phyloP scores from a whole-genome alignment of 2,329 filamentous ascomycete species.

The Botrytis sinoallii region DNA sequence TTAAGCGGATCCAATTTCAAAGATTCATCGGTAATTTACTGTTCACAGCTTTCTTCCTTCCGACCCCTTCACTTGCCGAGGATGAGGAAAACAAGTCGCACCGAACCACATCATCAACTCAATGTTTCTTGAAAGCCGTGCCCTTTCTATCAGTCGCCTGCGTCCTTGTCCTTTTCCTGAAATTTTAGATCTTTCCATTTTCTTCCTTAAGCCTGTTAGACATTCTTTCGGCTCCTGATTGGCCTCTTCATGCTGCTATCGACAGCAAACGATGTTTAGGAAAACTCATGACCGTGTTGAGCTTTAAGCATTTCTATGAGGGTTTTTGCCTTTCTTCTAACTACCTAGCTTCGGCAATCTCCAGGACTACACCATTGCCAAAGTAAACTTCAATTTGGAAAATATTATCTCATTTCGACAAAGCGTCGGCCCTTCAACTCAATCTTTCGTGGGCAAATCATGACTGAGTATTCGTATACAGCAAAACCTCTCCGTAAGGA shows the following conservation, averaged over 20 bases:
- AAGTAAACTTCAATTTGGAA: too few relatives aligned
- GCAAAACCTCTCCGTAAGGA: too few relatives aligned
- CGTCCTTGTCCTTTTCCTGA: too few relatives aligned
- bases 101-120: neutral
- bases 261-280: neutral
- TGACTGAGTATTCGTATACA: neutral
- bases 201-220: neutral
- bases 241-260: neutral
- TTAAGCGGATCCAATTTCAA: too few relatives aligned
- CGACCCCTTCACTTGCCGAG: neutral
- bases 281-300: neutral
- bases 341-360: neutral
- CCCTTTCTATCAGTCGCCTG: neutral
- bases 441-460: neutral
- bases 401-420: neutral
- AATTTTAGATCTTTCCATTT: neutral
- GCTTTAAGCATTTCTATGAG: neutral
- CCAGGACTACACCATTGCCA: neutral
- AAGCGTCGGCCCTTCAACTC: neutral
- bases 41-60: neutral
- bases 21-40: too few relatives aligned
- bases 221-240: neutral
- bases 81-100: neutral
- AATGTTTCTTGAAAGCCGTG: neutral
- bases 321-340: neutral